Conservation (phyloP, 352 stramenopile genomes). For the Phytophthora sojae region DNA sequence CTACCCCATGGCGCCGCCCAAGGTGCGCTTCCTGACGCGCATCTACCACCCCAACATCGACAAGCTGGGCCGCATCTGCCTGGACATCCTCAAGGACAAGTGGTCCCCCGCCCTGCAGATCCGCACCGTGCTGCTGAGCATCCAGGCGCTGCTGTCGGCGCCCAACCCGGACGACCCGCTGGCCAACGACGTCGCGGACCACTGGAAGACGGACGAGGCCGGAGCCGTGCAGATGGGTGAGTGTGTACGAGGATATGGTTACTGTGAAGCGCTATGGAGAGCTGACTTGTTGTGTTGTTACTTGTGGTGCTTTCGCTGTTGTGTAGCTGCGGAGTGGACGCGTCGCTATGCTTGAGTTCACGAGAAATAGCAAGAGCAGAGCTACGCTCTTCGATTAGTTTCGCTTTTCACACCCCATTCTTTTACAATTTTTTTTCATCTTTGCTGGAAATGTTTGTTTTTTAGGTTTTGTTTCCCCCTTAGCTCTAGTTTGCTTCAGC, state of each 20-base stretch:
- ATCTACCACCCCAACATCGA: conserved; percentile 99
- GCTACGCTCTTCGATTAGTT: conserved; percentile 29
- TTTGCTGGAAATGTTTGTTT: conserved; percentile 13
- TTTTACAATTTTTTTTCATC: conserved; percentile 35
- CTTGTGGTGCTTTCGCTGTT: conserved; percentile 9
- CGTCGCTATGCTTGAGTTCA: conserved; percentile 66
- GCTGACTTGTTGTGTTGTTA: conserved; percentile 11
- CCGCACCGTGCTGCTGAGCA: conserved; percentile 96
- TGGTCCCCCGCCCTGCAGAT: conserved; percentile 99
- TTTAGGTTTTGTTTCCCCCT: background rate
- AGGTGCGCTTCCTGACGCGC: conserved; percentile 98
- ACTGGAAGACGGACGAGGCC: conserved; percentile 97
- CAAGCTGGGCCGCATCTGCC: conserved; percentile 97
- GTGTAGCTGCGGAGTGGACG: conserved; percentile 74
- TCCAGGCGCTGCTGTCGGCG: conserved; percentile 96
- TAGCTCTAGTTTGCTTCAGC: conserved; percentile 17
- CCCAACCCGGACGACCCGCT: conserved; percentile 98
- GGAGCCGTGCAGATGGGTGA: conserved; percentile 89
- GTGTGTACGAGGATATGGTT: conserved; percentile 1
- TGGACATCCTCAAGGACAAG: conserved; percentile 99
- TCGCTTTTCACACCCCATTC: conserved; percentile 30
- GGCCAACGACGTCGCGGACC: conserved; percentile 97
- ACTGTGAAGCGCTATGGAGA: background rate
- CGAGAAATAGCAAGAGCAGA: conserved; percentile 23
- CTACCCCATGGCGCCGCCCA: conserved; percentile 98